Percentiles rank a stretch among this genome's conserved stretches.
These are phyloP conservation scores for Ganoderma resinaceum DNA, from an alignment of 1,284 basidiomycete species.

Conservation along the genomic window DNA sequence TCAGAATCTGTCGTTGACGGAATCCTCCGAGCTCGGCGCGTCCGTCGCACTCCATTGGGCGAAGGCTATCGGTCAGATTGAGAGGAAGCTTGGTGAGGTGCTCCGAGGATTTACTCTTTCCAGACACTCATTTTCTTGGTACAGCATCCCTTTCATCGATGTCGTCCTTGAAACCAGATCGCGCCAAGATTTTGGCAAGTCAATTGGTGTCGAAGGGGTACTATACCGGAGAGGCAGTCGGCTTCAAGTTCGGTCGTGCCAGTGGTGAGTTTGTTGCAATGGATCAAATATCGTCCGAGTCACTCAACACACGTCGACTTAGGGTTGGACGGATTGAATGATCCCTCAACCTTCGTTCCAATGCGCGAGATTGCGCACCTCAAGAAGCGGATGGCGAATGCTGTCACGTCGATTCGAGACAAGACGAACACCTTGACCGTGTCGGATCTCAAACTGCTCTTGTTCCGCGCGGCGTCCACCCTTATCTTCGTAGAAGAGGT, in stretches of 20 bases:
- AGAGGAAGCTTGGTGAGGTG: conserved; percentile 76
- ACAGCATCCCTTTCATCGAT: conserved; percentile 68
- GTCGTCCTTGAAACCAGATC: conserved; percentile 72
- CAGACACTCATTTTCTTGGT: not conserved
- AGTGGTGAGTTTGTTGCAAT: conserved; percentile 47
- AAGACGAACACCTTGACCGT: conserved; percentile 79
- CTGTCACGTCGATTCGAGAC: conserved; percentile 71
- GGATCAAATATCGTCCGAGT: not conserved
- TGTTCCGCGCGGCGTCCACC: conserved; percentile 89
- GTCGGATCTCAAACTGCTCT: conserved; percentile 82
- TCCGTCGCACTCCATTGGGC: conserved; percentile 88
- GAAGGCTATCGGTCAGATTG: conserved; percentile 79
- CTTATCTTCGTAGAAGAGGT: conserved; percentile 78
- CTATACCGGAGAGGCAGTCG: conserved; percentile 87
- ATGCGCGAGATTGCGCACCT: conserved; percentile 45
- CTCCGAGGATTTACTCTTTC: not conserved
- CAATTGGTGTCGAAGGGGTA: conserved; percentile 89
- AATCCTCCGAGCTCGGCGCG: conserved; percentile 88
- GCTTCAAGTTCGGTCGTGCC: conserved; percentile 67
- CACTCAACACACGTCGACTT: not conserved
- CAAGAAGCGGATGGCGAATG: conserved; percentile 72
- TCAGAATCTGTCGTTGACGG: conserved; percentile 69
- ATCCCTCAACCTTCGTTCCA: conserved; percentile 31
- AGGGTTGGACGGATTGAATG: conserved; percentile 18
- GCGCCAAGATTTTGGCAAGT: conserved; percentile 77